Evolutionary conservation across 352 stramenopile genomes (phyloP), one percentile per base, ranked within the genome.

Genomic region (Thalassiosira ordinaria): DNA sequence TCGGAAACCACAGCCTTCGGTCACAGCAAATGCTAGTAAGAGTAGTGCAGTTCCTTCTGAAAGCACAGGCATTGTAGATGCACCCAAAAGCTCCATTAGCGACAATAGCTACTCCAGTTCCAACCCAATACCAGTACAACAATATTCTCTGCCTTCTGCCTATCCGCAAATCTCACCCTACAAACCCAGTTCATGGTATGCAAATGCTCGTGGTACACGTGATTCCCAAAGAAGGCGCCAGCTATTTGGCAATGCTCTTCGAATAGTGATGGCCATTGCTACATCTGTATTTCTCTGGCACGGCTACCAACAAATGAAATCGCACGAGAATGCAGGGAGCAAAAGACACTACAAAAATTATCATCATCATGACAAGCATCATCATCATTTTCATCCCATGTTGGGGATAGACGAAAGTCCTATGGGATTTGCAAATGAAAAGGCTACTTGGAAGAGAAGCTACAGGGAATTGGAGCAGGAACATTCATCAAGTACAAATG

Each of bases 311-410:
- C 18, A 60, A 9, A 35, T 69, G 56, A 33, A 55, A 59, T 52
- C 39, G 31, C 29, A 61, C 52, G 11, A 51, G 24, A 20, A 55
- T 46, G 6, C 2, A 51, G 56, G 3, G 39, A 46, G 27, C 13
- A 35, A 78, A 47, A 62, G 26, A 22, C 67, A 78, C 29, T 20
- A 71, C 29, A 62, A 69, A 41, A 61, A 51, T 57, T 46, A 77
- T 67, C 68, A 73, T 31, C 64, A 79, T 63, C 62, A 76, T 24
- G 24, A 69, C 39, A 26, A 70, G 13, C 16, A 68, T 18, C 76
- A 73, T 39, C 31, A 74, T 63, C 60, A 84, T 76, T 76, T 79
- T 22, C 67, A 84, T 84, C 47, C 76, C 26, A 84, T 79, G 76
- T 67, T 70, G 14, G 76, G 76, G 33, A 46, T 74, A 13, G 37